These are phyloP conservation scores for Trametes sp. DNA, from an alignment of 1,284 basidiomycete genomes.

Conservation along the genomic window DNA sequence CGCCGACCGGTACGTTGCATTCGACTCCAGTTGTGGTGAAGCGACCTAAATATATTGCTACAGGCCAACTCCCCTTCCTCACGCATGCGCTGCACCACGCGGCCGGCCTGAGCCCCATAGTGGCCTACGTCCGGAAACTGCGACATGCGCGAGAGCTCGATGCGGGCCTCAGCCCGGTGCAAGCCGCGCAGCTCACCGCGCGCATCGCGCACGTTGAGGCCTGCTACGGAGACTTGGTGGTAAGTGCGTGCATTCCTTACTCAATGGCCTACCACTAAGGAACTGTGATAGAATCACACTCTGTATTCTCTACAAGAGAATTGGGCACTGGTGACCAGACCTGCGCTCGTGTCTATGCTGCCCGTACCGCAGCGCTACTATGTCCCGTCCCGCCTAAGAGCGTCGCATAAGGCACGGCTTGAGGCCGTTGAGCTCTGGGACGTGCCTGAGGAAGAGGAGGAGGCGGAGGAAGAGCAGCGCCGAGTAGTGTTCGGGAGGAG, in stretches of 20 bases:
- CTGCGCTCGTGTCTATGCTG: slow-evolving; percentile 61
- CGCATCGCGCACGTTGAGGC: slow-evolving; percentile 71
- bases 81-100: slow-evolving; percentile 61
- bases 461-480: slow-evolving; percentile 48
- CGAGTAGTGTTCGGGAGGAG: slow-evolving; percentile 39
- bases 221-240: slow-evolving; percentile 73
- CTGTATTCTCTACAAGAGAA: slow-evolving; percentile 70
- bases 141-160: slow-evolving; percentile 54
- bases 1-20: slow-evolving; percentile 71
- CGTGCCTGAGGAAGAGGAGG: slow-evolving; percentile 54
- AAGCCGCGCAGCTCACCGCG: slow-evolving; percentile 63
- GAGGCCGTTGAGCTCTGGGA: slow-evolving; percentile 72
- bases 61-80: slow-evolving; percentile 77
- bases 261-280: slow-evolving; percentile 8
- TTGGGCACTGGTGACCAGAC: slow-evolving; percentile 63
- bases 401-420: slow-evolving; percentile 61
- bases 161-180: slow-evolving; percentile 48
- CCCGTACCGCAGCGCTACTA: slow-evolving; percentile 77
- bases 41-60: background rate
- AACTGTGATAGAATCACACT: slow-evolving; percentile 52
- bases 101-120: slow-evolving; percentile 64
- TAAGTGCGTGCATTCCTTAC: slow-evolving; percentile 46
- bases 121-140: slow-evolving; percentile 64
- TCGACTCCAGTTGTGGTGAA: background rate
- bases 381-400: slow-evolving; percentile 68